phyloP scores from a whole-genome alignment of 805 yeast genomes.

The Ogataea thermomethanolica region DNA sequence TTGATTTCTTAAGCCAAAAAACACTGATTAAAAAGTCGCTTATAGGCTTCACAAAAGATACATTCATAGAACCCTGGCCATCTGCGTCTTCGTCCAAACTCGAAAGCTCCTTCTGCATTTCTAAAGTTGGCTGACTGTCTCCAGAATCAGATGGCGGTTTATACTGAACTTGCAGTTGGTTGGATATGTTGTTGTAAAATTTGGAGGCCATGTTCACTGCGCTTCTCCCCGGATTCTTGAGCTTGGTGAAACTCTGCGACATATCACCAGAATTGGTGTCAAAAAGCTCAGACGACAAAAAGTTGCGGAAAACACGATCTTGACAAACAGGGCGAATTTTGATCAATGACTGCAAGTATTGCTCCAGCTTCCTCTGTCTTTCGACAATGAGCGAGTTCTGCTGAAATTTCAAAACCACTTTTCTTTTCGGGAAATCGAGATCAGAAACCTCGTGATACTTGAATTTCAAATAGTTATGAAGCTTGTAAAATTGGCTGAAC shows the following conservation, averaged over 20 bases:
- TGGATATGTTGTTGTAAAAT: slow-evolving; percentile 32
- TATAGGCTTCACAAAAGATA: slow-evolving; percentile 72
- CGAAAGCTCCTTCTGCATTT: slow-evolving; percentile 53
- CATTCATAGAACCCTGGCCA: slow-evolving; percentile 9
- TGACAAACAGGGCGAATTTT: slow-evolving; percentile 67
- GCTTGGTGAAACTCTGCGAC: slow-evolving; percentile 7
- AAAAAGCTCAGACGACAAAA: slow-evolving; percentile 71
- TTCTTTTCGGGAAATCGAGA: slow-evolving; percentile 56
- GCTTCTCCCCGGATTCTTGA: slow-evolving; percentile 12
- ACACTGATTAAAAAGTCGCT: slow-evolving; percentile 70
- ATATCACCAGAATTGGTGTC: slow-evolving; percentile 25
- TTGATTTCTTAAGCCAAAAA: slow-evolving; percentile 57
- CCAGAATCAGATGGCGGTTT: not conserved
- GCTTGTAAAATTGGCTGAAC: slow-evolving; percentile 74
- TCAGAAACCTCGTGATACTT: slow-evolving; percentile 48
- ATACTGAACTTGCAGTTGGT: slow-evolving; percentile 19
- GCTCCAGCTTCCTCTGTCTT: slow-evolving; percentile 58
- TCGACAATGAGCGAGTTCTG: slow-evolving; percentile 59
- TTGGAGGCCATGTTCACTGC: slow-evolving; percentile 29
- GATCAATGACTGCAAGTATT: slow-evolving; percentile 56
- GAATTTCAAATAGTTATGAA: slow-evolving; percentile 60
- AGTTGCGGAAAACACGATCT: slow-evolving; percentile 67
- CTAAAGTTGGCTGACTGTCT: slow-evolving; percentile 29
- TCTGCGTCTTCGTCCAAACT: slow-evolving; percentile 41
- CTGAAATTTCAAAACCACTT: slow-evolving; percentile 70